phyloP scores from a whole-genome alignment of 2,329 filamentous ascomycete genomes.

The Cadophora luteo-olivacea region DNA sequence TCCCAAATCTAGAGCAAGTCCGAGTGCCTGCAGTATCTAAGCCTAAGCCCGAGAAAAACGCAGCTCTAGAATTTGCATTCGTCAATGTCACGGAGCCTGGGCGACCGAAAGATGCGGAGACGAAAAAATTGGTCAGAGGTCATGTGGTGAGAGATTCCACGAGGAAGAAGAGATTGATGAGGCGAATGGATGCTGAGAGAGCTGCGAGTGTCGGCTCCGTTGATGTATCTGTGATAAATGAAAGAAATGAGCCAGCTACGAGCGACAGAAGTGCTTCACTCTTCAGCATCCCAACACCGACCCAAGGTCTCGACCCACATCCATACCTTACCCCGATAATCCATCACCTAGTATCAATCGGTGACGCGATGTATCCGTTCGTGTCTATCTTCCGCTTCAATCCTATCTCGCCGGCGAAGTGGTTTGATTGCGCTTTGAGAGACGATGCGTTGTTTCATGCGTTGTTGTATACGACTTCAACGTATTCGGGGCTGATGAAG shows the following conservation, averaged over 20 bases:
- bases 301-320: conserved; percentile 25
- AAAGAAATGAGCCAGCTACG: neutral
- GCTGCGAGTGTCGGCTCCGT: neutral
- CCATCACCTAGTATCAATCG: conserved; percentile 20
- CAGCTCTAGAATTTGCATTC: conserved; percentile 23
- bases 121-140: conserved; percentile 21
- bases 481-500: conserved; percentile 21
- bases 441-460: conserved; percentile 26
- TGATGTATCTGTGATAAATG: neutral
- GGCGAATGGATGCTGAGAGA: conserved; percentile 3
- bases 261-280: neutral
- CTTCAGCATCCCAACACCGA: neutral
- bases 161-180: conserved; percentile 20
- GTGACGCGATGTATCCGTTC: conserved; percentile 27
- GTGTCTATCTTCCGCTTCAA: conserved; percentile 20
- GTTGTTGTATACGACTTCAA: conserved; percentile 22
- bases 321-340: conserved; percentile 24
- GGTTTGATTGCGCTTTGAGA: conserved; percentile 24
- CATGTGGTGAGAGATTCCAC: conserved; percentile 25
- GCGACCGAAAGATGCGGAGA: conserved; percentile 19
- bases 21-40: too few species aligned
- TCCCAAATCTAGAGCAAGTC: neutral
- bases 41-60: neutral
- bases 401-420: conserved; percentile 19
- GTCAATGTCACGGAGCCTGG: conserved; percentile 24